Conservation (phyloP, 2,329 filamentous ascomycete genomes). For the Incumbomyces lentus region DNA sequence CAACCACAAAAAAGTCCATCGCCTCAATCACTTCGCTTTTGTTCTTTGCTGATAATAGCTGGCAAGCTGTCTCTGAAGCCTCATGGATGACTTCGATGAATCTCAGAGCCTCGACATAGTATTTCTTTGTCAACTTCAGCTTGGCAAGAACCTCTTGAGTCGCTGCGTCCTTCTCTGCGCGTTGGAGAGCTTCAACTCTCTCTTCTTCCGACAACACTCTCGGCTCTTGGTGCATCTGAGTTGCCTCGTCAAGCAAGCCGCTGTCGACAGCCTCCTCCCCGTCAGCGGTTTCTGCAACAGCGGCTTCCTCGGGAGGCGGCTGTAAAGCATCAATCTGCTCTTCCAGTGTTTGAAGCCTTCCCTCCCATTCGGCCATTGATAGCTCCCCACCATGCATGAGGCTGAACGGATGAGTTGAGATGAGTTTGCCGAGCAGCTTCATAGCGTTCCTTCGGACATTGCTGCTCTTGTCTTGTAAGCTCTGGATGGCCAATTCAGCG, state of each 20-base stretch:
- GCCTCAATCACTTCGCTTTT: slow-evolving; percentile 98
- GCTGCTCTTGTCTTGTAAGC: slow-evolving; percentile 94
- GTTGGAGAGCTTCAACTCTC: slow-evolving; percentile 60
- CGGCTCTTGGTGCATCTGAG: slow-evolving; percentile 58
- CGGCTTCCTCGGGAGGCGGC: slow-evolving; percentile 63
- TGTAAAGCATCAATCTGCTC: slow-evolving; percentile 70
- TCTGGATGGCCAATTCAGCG: slow-evolving; percentile 76
- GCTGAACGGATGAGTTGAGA: slow-evolving; percentile 90
- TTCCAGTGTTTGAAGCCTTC: slow-evolving; percentile 71
- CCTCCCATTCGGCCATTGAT: slow-evolving; percentile 73
- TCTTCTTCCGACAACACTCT: slow-evolving; percentile 74
- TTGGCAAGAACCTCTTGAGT: slow-evolving; percentile 82
- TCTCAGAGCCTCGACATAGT: slow-evolving; percentile 83
- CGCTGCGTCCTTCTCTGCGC: slow-evolving; percentile 75
- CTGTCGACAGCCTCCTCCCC: slow-evolving; percentile 63
- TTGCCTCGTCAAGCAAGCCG: slow-evolving; percentile 76
- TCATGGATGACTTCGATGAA: slow-evolving; percentile 89
- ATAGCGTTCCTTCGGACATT: slow-evolving; percentile 93
- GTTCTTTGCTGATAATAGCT: slow-evolving; percentile 85
- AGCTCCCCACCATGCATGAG: slow-evolving; percentile 84
- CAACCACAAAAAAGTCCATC: slow-evolving; percentile 94
- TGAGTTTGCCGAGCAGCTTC: slow-evolving; percentile 75
- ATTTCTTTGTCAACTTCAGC: slow-evolving; percentile 75
- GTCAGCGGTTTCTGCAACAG: slow-evolving; percentile 55
- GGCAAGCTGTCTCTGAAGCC: slow-evolving; percentile 69